A percentile compares a stretch with the other conserved stretches of the same genome.
Evolutionary conservation across 225 moss, liverwort and hornwort genomes (phyloP).

Genomic region (Rhytidiadelphus loreus): DNA sequence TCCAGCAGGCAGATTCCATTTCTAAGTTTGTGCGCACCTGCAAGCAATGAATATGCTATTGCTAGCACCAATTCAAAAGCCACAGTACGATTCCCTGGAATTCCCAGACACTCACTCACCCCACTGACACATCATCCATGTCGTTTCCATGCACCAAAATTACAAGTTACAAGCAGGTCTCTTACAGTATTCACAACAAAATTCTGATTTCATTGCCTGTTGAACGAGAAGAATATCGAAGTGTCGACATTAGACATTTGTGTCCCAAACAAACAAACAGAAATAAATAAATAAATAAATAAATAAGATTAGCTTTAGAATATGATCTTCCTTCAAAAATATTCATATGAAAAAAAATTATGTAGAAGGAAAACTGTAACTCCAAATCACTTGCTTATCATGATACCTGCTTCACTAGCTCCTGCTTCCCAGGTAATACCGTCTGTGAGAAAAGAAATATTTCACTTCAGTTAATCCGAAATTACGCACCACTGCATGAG

Average conservation of each 20-base stretch:
- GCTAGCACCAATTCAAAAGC: not conserved
- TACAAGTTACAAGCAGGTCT: not conserved
- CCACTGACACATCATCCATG: not conserved
- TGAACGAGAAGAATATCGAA: not conserved
- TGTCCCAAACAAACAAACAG: too few relatives aligned
- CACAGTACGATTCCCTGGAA: not conserved
- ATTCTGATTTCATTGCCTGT: not conserved
- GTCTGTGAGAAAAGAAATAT: too few relatives aligned
- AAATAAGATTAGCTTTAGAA: too few relatives aligned
- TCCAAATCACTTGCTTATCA: not conserved
- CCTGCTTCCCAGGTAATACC: not conserved
- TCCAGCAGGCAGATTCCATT: not conserved
- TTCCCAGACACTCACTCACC: not conserved
- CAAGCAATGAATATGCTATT: not conserved
- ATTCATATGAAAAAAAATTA: not conserved
- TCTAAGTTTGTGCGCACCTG: not conserved
- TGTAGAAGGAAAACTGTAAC: too few relatives aligned
- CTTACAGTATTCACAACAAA: too few relatives aligned
- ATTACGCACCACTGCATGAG: too few relatives aligned
- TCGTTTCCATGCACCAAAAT: not conserved
- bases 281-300: too few relatives aligned
- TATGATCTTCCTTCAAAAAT: not conserved
- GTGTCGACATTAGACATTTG: not conserved
- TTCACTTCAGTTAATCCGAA: not conserved
- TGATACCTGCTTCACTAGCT: not conserved